These are phyloP conservation scores for Epichloe sibirici DNA, from an alignment of 2,329 filamentous ascomycete species.

Conservation along the genomic window DNA sequence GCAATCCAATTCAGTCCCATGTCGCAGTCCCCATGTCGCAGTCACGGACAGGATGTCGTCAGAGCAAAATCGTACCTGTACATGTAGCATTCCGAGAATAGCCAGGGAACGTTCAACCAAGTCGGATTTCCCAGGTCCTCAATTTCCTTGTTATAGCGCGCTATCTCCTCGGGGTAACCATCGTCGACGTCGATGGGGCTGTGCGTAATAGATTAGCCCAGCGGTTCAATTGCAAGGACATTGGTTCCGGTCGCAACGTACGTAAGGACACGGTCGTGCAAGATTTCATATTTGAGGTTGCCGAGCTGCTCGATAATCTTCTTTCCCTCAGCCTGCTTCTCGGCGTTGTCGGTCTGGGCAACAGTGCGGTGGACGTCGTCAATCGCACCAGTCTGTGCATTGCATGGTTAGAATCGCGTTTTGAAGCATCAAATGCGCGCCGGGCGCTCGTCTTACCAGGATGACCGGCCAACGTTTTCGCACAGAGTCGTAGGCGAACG, in stretches of 20 bases:
- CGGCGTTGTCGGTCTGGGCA: slow-evolving; percentile 43
- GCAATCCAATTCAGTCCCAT: not conserved
- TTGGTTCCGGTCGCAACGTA: slow-evolving; percentile 27
- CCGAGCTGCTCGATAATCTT: slow-evolving; percentile 67
- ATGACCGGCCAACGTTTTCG: slow-evolving; percentile 89
- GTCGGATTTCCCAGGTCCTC: slow-evolving; percentile 57
- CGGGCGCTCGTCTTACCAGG: slow-evolving; percentile 44
- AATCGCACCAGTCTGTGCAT: slow-evolving; percentile 67
- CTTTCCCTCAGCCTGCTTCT: slow-evolving; percentile 71
- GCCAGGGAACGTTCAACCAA: slow-evolving; percentile 81
- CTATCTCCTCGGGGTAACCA: slow-evolving; percentile 66
- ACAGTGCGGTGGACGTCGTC: slow-evolving; percentile 83
- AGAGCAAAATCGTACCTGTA: slow-evolving; percentile 47
- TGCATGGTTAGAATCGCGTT: not conserved
- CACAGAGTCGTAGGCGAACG: slow-evolving; percentile 78
- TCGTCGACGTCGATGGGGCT: slow-evolving; percentile 63
- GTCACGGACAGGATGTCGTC: not conserved
- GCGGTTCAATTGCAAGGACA: not conserved
- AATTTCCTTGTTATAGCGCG: slow-evolving; percentile 76
- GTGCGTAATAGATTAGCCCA: slow-evolving; percentile 5
- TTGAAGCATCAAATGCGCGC: not conserved
- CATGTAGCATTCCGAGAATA: slow-evolving; percentile 89
- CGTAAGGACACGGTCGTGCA: slow-evolving; percentile 74
- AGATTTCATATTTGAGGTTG: slow-evolving; percentile 83
- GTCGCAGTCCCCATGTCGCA: too few species aligned